A percentile compares a stretch with the other conserved stretches of the same genome.
phyloP scores from a whole-genome alignment of 371 early-diverging fungal genomes.

The Nosema granulosis region DNA sequence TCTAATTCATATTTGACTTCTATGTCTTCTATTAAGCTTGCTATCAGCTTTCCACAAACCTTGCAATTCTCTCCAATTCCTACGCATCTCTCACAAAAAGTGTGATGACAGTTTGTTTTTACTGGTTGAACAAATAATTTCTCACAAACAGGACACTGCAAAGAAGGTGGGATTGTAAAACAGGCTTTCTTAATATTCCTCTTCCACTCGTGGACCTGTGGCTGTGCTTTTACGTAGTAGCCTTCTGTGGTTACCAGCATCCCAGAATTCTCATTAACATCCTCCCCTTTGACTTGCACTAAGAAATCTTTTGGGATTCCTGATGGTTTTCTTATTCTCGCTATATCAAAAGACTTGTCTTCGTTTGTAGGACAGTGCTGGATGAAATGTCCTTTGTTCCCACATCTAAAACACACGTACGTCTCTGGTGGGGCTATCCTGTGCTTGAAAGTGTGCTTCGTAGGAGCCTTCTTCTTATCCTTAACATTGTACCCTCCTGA shows the following conservation, averaged over 20 bases:
- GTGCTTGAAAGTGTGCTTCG: neutral
- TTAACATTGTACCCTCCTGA: constrained; percentile 43
- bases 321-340: constrained; percentile 65
- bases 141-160: constrained; percentile 61
- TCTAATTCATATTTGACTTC: constrained; percentile 22
- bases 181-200: constrained; percentile 26
- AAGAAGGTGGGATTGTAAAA: constrained; percentile 40
- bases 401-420: constrained; percentile 67
- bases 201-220: constrained; percentile 66
- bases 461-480: constrained; percentile 50
- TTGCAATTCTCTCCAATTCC: constrained; percentile 45
- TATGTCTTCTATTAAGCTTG: neutral
- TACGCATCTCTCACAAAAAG: constrained; percentile 63
- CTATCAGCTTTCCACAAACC: constrained; percentile 53
- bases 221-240: constrained; percentile 62
- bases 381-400: constrained; percentile 68
- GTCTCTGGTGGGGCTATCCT: constrained; percentile 55
- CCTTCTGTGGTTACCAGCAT: constrained; percentile 63
- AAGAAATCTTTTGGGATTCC: constrained; percentile 68
- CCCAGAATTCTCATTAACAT: constrained; percentile 42
- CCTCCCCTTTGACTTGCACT: constrained; percentile 44
- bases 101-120: constrained; percentile 60
- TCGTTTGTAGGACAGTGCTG: constrained; percentile 68
- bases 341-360: constrained; percentile 65
- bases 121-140: constrained; percentile 60